Evolutionary conservation across 805 yeast species (phyloP), one percentile per base, ranked within the genome.

Genomic region (Pachysolen tannophilus): DNA sequence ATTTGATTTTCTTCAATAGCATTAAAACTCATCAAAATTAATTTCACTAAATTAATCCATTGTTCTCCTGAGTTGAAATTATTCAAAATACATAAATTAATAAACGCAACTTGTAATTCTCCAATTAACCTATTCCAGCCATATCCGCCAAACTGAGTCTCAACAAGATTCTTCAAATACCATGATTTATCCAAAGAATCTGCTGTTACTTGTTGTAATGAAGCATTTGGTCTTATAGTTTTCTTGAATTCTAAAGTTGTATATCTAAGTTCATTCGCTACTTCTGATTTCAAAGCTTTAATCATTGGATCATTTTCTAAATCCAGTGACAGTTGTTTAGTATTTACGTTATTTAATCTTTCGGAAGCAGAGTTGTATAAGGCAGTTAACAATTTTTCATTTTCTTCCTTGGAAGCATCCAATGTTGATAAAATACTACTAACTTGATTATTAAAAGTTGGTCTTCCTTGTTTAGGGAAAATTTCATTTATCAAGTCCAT

Each of bases 31-130:
- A 58, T 52, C 41, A 65, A 57, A 3, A 69, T 19, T 8, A 80
- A 47, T 31, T 63, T 65, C 9, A 73, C 43, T 24, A 79, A 42
- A 14, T 59, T 61, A 35, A 70, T 62, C 88, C 88, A 82, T 44
- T 80, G 87, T 15, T 70, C 56, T 14, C 74, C 67, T 10, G 80
- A 73, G 14, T 82, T 72, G 46, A 71, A 69, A 50, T 80, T 82
- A 11, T 80, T 83, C 42, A 80, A 59, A 1, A 75, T 44, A 2
- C 75, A 46, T 28, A 68, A 60, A 37, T 69, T 57, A 1, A 77
- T 33, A 40, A 65, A 81, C 2, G 69, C 48, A 15, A 78, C 48
- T 43, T 76, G 75, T 6, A 77, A 47, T 45, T 82, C 86, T 2
- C 75, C 74, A 5, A 76, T 40, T 3, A 73, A 42, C 2, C 48